Percentiles rank a stretch among this genome's conserved stretches.
phyloP scores from a whole-genome alignment of 1,139 yeast species.

The Suhomyces guaymorum region DNA sequence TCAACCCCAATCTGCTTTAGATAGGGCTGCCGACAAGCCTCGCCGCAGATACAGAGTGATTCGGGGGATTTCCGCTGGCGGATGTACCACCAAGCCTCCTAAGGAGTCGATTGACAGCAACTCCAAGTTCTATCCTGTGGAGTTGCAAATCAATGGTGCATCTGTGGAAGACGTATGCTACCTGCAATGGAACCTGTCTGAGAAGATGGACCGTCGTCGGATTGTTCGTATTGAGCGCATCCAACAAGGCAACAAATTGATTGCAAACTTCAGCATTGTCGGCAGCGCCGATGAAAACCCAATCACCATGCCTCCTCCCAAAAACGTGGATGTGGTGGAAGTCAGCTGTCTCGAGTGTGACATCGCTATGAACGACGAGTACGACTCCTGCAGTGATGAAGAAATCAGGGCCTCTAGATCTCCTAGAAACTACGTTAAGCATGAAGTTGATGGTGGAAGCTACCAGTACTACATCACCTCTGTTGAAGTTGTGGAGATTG shows the following conservation, averaged over 20 bases:
- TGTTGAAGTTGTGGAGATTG: constrained; percentile 65
- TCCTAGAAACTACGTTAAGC: constrained; percentile 12
- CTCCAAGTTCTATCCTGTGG: constrained; percentile 46
- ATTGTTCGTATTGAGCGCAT: constrained; percentile 57
- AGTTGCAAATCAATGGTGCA: constrained; percentile 46
- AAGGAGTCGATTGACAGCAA: constrained; percentile 37
- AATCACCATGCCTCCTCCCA: constrained; percentile 33
- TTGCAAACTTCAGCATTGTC: constrained; percentile 51
- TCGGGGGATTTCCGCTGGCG: constrained; percentile 62
- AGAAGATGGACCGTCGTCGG: constrained; percentile 52
- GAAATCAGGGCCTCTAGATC: constrained; percentile 10
- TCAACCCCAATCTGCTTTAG: constrained; percentile 6
- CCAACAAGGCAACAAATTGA: constrained; percentile 49
- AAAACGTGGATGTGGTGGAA: constrained; percentile 54
- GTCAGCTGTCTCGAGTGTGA: constrained; percentile 58
- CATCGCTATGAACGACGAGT: constrained; percentile 35
- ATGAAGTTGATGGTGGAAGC: constrained; percentile 18
- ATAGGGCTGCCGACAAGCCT: constrained; percentile 7
- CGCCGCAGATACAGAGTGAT: constrained; percentile 43
- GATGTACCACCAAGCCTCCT: constrained; percentile 58
- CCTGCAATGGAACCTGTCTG: constrained; percentile 51
- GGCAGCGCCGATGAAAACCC: constrained; percentile 55
- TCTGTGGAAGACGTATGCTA: constrained; percentile 47
- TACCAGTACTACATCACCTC: constrained; percentile 58
- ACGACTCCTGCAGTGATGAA: constrained; percentile 23